Base-by-base conservation (phyloP, 2,329 filamentous ascomycete species). In the Beauveria sp. region DNA sequence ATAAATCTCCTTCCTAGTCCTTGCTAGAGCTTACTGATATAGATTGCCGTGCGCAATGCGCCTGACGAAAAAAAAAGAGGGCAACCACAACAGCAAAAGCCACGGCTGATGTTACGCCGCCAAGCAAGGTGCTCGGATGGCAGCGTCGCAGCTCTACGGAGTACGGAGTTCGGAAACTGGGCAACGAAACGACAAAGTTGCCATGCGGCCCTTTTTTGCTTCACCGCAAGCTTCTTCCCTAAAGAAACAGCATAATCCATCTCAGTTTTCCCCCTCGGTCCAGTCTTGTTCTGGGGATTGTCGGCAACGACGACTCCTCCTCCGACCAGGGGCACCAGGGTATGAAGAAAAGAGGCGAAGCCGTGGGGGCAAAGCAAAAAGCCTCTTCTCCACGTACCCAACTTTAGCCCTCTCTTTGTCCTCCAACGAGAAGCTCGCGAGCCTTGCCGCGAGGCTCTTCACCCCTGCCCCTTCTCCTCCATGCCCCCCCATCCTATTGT, bases 301-400 rank as follows among this genome's bases (percentile, higher is more conserved):
- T 28, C 24, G 24, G 34, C 18, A 22, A 30, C 30, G 12, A 34
- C 30, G 30, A 14, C 30, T 4, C 14, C 14, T 24, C 20, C 20
- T 50, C 54, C 9, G 55, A 46, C 54, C 41, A 56, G 43, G 41
- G 34, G 26, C 47, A 8, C 14, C 18, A 57, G 26, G 28, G 34
- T 10, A 26, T 10, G 14, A 18, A 30, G 18, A 24, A 59, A 30
- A 44, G 56, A 52, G 56, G 56, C 56, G 56, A 59, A 59, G 56
- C 47, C 56, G 56, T 52, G 56, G 56, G 56, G 56, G 56, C 56
- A 59, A 48, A 59, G 46, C 37, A 44, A 59, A 52, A 59, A 58
- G 56, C 47, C 56, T 59, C 56, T 59, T 59, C 56, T 37, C 56
- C 56, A 59, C 56, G 56, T 52, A 58, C 37, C 56, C 47, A 59